These are phyloP conservation scores for Xerocomus brunneocitrinus DNA, from an alignment of 768 basidiomycete genomes.

Conservation along the genomic window DNA sequence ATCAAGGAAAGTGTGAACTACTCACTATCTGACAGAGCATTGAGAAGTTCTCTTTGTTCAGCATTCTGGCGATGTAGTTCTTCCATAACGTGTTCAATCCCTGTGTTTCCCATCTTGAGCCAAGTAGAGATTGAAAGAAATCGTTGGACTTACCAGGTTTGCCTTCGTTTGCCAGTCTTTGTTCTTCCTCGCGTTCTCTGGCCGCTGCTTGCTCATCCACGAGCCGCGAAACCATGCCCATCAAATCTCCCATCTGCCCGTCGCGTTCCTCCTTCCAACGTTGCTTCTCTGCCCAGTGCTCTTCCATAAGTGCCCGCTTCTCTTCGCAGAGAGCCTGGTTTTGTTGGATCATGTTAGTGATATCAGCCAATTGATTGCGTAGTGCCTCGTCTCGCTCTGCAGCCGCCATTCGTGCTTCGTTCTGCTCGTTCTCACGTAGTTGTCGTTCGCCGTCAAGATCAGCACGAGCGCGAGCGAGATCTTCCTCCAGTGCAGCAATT, in stretches of 20 bases:
- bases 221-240: constrained; percentile 58
- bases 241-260: constrained; percentile 48
- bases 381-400: constrained; percentile 58
- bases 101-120: constrained; percentile 32
- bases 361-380: constrained; percentile 58
- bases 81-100: constrained; percentile 55
- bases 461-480: constrained; percentile 49
- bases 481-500: constrained; percentile 59
- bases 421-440: constrained; percentile 52
- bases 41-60: constrained; percentile 55
- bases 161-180: constrained; percentile 45
- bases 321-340: constrained; percentile 55
- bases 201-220: constrained; percentile 52
- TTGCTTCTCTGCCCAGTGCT: constrained; percentile 61
- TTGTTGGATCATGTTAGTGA: constrained; percentile 69
- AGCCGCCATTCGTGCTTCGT: constrained; percentile 59
- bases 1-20: background rate
- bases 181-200: constrained; percentile 48
- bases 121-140: background rate
- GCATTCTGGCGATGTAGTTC: constrained; percentile 55
- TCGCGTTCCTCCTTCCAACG: constrained; percentile 57
- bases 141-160: constrained; percentile 49
- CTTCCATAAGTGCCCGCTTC: constrained; percentile 58
- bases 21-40: constrained; percentile 53
- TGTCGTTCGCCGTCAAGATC: constrained; percentile 65